These are phyloP conservation scores for Septoria petroselini DNA, from an alignment of 2,329 filamentous ascomycete species.

Conservation along the genomic window DNA sequence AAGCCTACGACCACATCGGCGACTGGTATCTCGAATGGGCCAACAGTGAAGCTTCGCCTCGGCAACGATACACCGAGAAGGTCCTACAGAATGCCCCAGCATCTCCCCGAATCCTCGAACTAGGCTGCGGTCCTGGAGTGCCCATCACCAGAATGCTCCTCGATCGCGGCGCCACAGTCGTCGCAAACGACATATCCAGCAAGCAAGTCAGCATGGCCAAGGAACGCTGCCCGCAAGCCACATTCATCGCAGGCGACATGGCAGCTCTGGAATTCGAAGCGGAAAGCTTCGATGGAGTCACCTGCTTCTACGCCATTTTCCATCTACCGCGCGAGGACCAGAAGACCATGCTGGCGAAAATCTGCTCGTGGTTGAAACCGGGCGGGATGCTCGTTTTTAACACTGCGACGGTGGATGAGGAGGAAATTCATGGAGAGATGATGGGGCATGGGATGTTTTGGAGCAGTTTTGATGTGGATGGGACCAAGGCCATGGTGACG, in stretches of 20 bases:
- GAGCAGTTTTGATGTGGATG: conserved; percentile 35
- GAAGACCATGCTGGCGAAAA: conserved; percentile 22
- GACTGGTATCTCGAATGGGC: conserved; percentile 41
- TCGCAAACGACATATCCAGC: conserved; percentile 30
- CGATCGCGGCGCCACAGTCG: conserved; percentile 22
- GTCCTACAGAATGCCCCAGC: conserved; percentile 30
- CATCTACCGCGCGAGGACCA: conserved; percentile 31
- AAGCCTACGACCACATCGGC: conserved; percentile 41
- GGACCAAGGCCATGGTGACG: conserved; percentile 39
- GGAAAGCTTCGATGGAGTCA: conserved; percentile 22
- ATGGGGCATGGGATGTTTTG: conserved; percentile 33
- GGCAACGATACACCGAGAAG: conserved; percentile 36
- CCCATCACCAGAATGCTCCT: conserved; percentile 34
- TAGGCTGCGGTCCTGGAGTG: conserved; percentile 44
- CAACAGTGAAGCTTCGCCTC: conserved; percentile 28
- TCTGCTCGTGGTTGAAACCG: conserved; percentile 26
- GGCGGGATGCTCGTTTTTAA: conserved; percentile 28
- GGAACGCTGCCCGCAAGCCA: conserved; percentile 22
- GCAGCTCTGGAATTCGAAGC: conserved; percentile 23
- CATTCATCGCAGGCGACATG: conserved; percentile 27
- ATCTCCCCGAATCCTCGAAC: conserved; percentile 37
- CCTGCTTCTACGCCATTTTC: conserved; percentile 30
- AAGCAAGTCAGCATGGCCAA: conserved; percentile 25
- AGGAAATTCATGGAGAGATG: conserved; percentile 31
- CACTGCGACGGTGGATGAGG: conserved; percentile 27